Evolutionary conservation across 805 yeast species (phyloP).

Genomic region (Vanderwaltozyma polyspora): DNA sequence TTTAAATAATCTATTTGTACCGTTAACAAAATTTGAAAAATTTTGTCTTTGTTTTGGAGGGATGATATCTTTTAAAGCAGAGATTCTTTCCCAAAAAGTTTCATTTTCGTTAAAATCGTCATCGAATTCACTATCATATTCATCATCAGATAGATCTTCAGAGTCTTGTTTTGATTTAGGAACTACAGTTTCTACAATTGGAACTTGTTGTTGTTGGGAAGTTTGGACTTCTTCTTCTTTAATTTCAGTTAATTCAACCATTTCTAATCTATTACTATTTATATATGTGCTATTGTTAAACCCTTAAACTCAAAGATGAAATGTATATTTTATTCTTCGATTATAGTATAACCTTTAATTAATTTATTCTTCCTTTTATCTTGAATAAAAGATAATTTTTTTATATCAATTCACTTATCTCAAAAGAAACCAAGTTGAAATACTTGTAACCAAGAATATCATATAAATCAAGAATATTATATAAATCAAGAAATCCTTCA

Average conservation of each 20-base stretch:
- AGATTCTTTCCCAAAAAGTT: constrained; percentile 74
- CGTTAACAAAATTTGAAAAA: constrained; percentile 26
- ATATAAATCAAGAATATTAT: no score
- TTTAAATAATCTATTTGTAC: constrained; percentile 32
- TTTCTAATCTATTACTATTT: constrained; percentile 3
- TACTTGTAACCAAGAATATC: no score
- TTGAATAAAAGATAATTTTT: no score
- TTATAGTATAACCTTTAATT: no score
- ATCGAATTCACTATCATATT: constrained; percentile 38
- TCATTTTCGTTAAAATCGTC: constrained; percentile 74
- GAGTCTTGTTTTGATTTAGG: constrained; percentile 20
- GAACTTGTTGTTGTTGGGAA: constrained; percentile 17
- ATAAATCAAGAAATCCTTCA: no score
- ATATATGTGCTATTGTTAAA: no score
- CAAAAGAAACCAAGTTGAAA: no score
- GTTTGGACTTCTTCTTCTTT: constrained; percentile 17
- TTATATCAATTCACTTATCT: no score
- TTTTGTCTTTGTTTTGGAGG: constrained; percentile 74
- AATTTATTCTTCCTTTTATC: no score
- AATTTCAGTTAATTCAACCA: constrained; percentile 29
- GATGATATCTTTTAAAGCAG: constrained; percentile 83
- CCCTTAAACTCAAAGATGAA: no score
- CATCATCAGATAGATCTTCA: constrained; percentile 27
- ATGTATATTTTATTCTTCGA: no score
- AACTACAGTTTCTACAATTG: constrained; percentile 39